phyloP scores from a whole-genome alignment of 129 eudicot species.

The Pittosporum tobira region DNA sequence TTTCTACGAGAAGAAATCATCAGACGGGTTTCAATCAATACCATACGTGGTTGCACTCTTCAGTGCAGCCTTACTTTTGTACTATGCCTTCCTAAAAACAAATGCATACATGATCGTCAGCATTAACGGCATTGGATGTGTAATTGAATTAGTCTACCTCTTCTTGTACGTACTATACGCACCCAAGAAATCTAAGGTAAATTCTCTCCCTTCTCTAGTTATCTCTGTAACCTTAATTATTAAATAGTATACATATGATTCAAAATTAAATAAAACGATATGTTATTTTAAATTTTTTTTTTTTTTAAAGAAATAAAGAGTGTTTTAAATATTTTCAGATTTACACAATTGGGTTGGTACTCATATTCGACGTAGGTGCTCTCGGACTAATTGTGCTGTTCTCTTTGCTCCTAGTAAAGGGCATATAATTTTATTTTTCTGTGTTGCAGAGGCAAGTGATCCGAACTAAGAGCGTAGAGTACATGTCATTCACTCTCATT shows the following conservation, averaged over 20 bases:
- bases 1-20: slow-evolving; percentile 44
- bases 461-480: slow-evolving; percentile 5
- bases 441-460: slow-evolving; percentile 10
- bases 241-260: neutral
- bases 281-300: neutral
- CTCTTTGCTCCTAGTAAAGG: slow-evolving; percentile 32
- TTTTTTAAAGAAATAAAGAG: neutral
- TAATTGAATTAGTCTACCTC: slow-evolving; percentile 34
- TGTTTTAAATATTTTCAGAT: slow-evolving; percentile 23
- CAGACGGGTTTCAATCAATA: slow-evolving; percentile 45
- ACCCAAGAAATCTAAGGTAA: slow-evolving; percentile 40
- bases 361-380: slow-evolving; percentile 39
- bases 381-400: slow-evolving; percentile 29
- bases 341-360: slow-evolving; percentile 28
- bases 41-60: slow-evolving; percentile 48
- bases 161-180: slow-evolving; percentile 35
- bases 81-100: slow-evolving; percentile 45
- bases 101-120: slow-evolving; percentile 42
- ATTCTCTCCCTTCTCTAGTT: neutral
- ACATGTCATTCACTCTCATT: slow-evolving; percentile 4
- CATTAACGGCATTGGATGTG: slow-evolving; percentile 48
- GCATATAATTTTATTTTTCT: too few species aligned
- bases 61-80: slow-evolving; percentile 42
- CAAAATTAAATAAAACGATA: neutral
- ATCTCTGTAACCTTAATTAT: neutral